Base-by-base conservation (phyloP, 2,329 filamentous ascomycete species). In the Botrytis porri region DNA sequence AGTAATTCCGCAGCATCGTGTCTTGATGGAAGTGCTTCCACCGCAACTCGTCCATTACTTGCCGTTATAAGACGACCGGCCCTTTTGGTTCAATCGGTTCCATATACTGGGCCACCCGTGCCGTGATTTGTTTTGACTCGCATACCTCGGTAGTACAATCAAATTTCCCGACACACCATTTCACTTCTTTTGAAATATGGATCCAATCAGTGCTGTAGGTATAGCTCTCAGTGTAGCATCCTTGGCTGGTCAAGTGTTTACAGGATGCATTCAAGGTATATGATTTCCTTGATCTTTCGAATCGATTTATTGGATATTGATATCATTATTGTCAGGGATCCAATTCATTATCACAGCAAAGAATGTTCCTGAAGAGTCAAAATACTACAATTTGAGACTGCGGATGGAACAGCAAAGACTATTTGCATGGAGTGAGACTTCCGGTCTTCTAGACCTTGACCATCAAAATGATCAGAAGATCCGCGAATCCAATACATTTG, bases 321-420 rank as follows among this genome's bases (percentile, higher is more conserved):
- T 71, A 18, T 43, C n/a, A 37, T 51, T 63, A 60, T 59, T 66
- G 20, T 51, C 75, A 83, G 84, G 82, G 35, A 85, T 86, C 72
- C 84, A 86, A 77, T 80, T 86, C 69, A 81, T 86, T 45, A 79
- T 86, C 62, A 86, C 84, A 9, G 85, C 84, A n/a, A 78, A 82
- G 62, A 82, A 83, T 63, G 84, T 85, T 72, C 83, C 84, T n/a
- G 82, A 86, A 74, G 84, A 85, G 64, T 85, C 82, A 77, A 83
- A 81, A 73, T 86, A 85, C 76, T 82, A 86, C 73, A 85, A 85
- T 74, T 77, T 86, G 75, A 82, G 85, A 67, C 77, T 86, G 67
- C 83, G 84, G 70, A 85, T 86, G 83, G 85, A 86, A 76, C 84
- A 86, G 78, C 84, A 86, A 74, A 81, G 85, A 37, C 81, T 86